phyloP scores from a whole-genome alignment of 257 asterid genomes.

The Nicotiana obtusifolia region DNA sequence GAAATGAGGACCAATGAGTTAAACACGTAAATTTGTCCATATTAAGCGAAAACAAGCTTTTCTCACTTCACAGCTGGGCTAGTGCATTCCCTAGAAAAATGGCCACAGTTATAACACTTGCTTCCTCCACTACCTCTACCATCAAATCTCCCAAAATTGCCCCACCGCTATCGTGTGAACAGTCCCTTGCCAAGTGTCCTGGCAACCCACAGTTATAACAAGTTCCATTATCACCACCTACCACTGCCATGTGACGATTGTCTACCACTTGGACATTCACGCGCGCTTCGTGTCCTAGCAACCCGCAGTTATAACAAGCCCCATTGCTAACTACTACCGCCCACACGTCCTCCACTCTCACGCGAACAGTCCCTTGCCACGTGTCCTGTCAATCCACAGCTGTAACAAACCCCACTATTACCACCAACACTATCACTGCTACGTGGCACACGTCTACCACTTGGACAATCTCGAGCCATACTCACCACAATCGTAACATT shows the following conservation, averaged over 20 bases:
- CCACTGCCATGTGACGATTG: not conserved
- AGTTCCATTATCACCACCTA: constrained; percentile 21
- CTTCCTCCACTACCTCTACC: constrained; percentile 29
- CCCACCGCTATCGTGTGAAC: constrained; percentile 34
- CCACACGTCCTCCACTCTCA: constrained; percentile 21
- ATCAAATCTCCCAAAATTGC: constrained; percentile 37
- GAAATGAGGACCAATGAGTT: not conserved
- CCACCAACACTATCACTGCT: constrained; percentile 7
- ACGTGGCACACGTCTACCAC: not conserved
- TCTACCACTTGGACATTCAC: constrained; percentile 44
- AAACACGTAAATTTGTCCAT: not conserved
- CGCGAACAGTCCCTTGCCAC: constrained; percentile 57
- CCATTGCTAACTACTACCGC: constrained; percentile 25
- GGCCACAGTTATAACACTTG: constrained; percentile 61
- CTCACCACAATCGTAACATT: constrained; percentile 57
- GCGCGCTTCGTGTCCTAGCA: constrained; percentile 55
- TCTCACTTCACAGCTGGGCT: not conserved
- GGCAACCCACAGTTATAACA: constrained; percentile 51
- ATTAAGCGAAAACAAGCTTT: not conserved
- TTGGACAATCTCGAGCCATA: constrained; percentile 42
- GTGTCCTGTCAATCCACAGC: constrained; percentile 59
- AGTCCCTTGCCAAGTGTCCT: constrained; percentile 68
- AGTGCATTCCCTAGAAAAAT: constrained; percentile 67
- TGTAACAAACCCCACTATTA: constrained; percentile 35
- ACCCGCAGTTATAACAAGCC: constrained; percentile 53